phyloP scores from a whole-genome alignment of 805 yeast species.

The Kodamaea hsintzibuensis region DNA sequence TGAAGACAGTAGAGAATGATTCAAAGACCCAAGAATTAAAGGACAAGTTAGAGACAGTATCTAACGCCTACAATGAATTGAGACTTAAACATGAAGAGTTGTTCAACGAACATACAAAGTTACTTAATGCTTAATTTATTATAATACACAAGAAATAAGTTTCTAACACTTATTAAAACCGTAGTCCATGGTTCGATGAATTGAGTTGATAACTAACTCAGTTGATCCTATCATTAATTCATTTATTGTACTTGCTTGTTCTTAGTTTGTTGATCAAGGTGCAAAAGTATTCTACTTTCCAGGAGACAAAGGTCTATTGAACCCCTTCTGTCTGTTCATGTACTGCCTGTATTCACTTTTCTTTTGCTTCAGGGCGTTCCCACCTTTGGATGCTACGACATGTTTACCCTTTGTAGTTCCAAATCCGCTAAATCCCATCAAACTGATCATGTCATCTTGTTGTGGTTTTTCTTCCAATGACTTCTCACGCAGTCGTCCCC shows the following conservation, averaged over 20 bases:
- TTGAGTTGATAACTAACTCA: background rate
- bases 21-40: conserved; percentile 38
- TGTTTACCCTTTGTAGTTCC: conserved; percentile 57
- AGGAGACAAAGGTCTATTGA: conserved; percentile 57
- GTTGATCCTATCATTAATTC: background rate
- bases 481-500: conserved; percentile 28
- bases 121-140: conserved; percentile 17
- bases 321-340: conserved; percentile 58
- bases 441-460: conserved; percentile 36
- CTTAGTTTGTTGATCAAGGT: no score
- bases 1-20: conserved; percentile 16
- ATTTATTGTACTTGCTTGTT: background rate
- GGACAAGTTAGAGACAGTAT: conserved; percentile 49
- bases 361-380: conserved; percentile 38
- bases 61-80: conserved; percentile 59
- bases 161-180: background rate
- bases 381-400: conserved; percentile 51
- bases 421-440: conserved; percentile 63
- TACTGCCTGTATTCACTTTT: conserved; percentile 57
- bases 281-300: conserved; percentile 19
- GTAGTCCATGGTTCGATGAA: background rate
- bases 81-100: conserved; percentile 61
- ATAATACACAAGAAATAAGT: background rate
- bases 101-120: conserved; percentile 48
- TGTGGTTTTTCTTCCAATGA: conserved; percentile 13